Percentiles rank a stretch among this genome's conserved stretches.
phyloP scores from a whole-genome alignment of 768 basidiomycete species.

The Tricholoma sp. region DNA sequence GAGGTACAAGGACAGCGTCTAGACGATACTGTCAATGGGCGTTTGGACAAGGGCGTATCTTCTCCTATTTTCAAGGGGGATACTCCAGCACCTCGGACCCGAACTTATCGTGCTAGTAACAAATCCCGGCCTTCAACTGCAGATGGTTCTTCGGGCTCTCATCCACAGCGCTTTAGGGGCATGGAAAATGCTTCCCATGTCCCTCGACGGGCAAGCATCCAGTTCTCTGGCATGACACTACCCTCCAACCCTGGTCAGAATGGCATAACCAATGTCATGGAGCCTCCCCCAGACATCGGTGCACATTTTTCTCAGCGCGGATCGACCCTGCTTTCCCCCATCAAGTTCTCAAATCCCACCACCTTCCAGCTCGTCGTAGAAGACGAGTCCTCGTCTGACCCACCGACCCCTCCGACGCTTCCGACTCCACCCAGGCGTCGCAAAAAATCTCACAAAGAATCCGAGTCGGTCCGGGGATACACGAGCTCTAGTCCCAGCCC shows the following conservation, averaged over 20 bases:
- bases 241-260: neutral
- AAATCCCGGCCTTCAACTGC: neutral
- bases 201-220: conserved; percentile 8
- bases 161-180: neutral
- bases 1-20: neutral
- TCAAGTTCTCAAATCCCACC: neutral
- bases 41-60: conserved; percentile 3
- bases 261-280: neutral
- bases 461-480: neutral
- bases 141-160: neutral
- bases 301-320: neutral
- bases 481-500: neutral
- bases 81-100: neutral
- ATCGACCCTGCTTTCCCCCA: neutral
- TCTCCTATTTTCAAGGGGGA: conserved; percentile 1
- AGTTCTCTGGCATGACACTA: conserved; percentile 2
- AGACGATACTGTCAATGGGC: neutral
- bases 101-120: neutral
- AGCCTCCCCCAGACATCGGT: neutral
- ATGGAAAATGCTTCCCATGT: conserved; percentile 1
- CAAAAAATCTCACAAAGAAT: neutral
- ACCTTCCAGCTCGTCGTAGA: neutral
- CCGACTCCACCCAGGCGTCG: neutral
- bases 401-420: neutral
- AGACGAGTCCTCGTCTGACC: neutral